These are phyloP conservation scores for Cladosporium sp. DNA, from an alignment of 2,329 filamentous ascomycete genomes.

Conservation along the genomic window DNA sequence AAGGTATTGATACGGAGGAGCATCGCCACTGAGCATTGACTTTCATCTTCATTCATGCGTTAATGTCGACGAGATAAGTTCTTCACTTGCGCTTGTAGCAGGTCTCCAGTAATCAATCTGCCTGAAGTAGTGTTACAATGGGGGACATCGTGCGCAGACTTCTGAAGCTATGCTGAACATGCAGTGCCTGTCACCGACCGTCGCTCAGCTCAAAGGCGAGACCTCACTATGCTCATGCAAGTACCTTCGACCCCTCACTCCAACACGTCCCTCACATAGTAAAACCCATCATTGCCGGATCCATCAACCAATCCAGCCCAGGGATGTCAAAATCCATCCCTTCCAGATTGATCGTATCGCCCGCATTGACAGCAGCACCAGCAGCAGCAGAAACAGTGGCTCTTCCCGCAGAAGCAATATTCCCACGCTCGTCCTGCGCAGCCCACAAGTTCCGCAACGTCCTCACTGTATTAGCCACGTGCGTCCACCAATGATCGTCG, in stretches of 20 bases:
- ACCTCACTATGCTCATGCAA: neutral
- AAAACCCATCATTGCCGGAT: conserved; percentile 10
- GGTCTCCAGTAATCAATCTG: neutral
- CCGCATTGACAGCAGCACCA: neutral
- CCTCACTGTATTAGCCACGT: neutral
- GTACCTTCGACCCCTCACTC: neutral
- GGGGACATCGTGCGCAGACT: neutral
- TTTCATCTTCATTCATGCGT: too few relatives aligned
- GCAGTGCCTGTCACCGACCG: too few relatives aligned
- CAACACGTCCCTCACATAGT: neutral
- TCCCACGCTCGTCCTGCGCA: neutral
- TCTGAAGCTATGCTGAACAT: neutral
- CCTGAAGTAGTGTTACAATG: neutral
- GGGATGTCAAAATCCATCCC: conserved; percentile 11
- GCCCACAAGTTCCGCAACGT: conserved; percentile 4
- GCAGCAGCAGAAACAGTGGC: neutral
- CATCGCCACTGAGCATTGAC: neutral
- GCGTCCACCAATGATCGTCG: conserved; percentile 4
- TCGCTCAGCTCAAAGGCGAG: too few relatives aligned
- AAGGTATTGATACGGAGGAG: neutral
- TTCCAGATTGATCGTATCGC: neutral
- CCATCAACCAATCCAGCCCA: conserved; percentile 14
- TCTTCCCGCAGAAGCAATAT: neutral
- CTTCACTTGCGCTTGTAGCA: neutral
- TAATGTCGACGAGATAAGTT: too few relatives aligned